Percentiles rank a stretch among this genome's conserved stretches.
These are phyloP conservation scores for Aphanomyces cochlioides DNA, from an alignment of 352 stramenopile genomes.

Conservation along the genomic window DNA sequence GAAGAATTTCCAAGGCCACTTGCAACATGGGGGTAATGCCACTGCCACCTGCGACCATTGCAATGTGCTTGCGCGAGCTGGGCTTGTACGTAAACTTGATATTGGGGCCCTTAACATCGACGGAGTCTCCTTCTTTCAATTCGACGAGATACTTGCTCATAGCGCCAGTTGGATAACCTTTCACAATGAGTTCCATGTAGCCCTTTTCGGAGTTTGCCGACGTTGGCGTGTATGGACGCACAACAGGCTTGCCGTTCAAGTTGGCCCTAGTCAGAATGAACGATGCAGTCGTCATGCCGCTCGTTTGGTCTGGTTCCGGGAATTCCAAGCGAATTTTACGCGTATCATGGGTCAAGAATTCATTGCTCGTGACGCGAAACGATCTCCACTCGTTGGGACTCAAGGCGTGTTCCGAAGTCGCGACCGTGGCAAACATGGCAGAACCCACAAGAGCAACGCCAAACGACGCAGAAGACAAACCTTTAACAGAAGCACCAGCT, in stretches of 20 bases:
- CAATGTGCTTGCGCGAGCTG: constrained; percentile 88
- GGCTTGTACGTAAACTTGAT: constrained; percentile 80
- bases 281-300: constrained; percentile 58
- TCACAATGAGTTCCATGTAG: constrained; percentile 86
- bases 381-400: constrained; percentile 59
- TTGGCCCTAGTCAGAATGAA: constrained; percentile 62
- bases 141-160: constrained; percentile 84
- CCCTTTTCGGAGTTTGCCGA: constrained; percentile 82
- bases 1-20: constrained; percentile 77
- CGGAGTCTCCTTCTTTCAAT: constrained; percentile 75
- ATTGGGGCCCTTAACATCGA: constrained; percentile 90
- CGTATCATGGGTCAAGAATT: constrained; percentile 69
- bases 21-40: constrained; percentile 90
- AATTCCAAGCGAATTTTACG: constrained; percentile 74
- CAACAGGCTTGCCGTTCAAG: constrained; percentile 69
- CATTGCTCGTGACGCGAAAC: constrained; percentile 71
- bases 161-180: constrained; percentile 79
- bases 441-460: constrained; percentile 7
- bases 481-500: background rate
- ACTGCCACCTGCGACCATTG: constrained; percentile 86
- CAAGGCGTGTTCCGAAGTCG: constrained; percentile 37
- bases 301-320: constrained; percentile 51
- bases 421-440: constrained; percentile 2
- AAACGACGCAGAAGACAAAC: constrained; percentile 8
- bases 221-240: constrained; percentile 85